A percentile compares a stretch with the other conserved stretches of the same genome.
Conservation (phyloP, 305 asterid species). For the Fraxinus baroniana region DNA sequence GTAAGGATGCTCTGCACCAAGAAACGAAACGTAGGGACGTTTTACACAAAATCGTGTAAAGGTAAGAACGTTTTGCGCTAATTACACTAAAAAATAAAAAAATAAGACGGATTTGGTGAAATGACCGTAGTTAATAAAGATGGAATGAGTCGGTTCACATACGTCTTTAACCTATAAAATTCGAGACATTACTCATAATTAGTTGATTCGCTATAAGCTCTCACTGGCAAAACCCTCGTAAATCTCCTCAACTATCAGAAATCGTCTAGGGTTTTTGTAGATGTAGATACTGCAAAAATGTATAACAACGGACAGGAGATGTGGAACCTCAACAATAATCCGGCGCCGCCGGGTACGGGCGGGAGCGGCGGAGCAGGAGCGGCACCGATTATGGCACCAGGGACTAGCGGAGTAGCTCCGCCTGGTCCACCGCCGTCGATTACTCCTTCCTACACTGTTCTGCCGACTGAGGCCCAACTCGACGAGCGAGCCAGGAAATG, state of each 20-base stretch:
- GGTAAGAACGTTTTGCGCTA: too few relatives aligned
- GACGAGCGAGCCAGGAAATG: slow-evolving; percentile 97
- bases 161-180: too few relatives aligned
- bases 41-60: too few relatives aligned
- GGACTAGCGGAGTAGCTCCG: slow-evolving; percentile 47
- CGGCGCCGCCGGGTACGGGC: slow-evolving; percentile 74
- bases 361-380: slow-evolving; percentile 33
- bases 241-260: neutral
- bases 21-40: too few relatives aligned
- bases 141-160: too few relatives aligned
- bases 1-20: too few relatives aligned
- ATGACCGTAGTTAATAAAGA: too few relatives aligned
- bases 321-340: slow-evolving; percentile 48
- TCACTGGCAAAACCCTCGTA: neutral
- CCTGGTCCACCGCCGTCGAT: slow-evolving; percentile 50
- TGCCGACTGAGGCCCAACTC: slow-evolving; percentile 85
- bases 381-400: slow-evolving; percentile 44
- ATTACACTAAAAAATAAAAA: too few relatives aligned
- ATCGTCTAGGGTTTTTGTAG: neutral
- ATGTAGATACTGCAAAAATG: slow-evolving; percentile 23
- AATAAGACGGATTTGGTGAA: too few relatives aligned
- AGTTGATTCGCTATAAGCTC: neutral
- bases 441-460: slow-evolving; percentile 84
- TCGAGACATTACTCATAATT: too few relatives aligned
- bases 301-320: slow-evolving; percentile 51